Base-by-base conservation (phyloP, 345 rosid species). In the Cardamine resedifolia region DNA sequence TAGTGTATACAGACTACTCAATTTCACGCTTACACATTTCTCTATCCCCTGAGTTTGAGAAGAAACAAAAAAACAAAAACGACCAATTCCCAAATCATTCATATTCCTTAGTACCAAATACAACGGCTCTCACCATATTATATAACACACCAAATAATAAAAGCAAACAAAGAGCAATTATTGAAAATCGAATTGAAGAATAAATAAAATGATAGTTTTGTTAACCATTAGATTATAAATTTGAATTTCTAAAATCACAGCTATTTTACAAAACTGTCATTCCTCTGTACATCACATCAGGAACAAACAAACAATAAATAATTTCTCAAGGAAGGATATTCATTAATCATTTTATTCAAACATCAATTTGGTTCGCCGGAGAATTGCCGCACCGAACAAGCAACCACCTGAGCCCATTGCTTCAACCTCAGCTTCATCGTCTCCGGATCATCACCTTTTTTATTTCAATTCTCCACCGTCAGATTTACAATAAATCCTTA, bases 371-470 rank as follows among this genome's bases (percentile, higher is more conserved):
- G 80, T 55, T 73, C 79, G 36, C 92, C 87, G 16, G 87, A 73
- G 68, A 68, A 64, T 71, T 89, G 97, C 28, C 78, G 80, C 61
- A 88, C 90, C 51, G 92, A 87, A 62, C 92, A 90, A 21, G 94
- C 98, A 18, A 93, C 98, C 50, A 86, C 82, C 77, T 81, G 90
- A 1, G 97, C 98, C 98, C 98, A 93, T 52, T 86, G 98, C 80
- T 71, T 86, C 84, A 93, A 20, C 74, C 80, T 90, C 68, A 63
- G 41, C 88, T 90, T 93, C 78, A 88, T 87, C 66, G 52, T 80
- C 83, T 79, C 87, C 38, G 91, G 89, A 79, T 82, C 96, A 45
- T 88, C 89, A 66, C 87, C 98, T 93, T 15, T 39, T 12, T 3
- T 2, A 10, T 43, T 34, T 12, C 53, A 26, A 53, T 28, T 63